These are phyloP conservation scores for Diddensiella transvaalensis DNA, from an alignment of 805 yeast genomes.

Conservation along the genomic window DNA sequence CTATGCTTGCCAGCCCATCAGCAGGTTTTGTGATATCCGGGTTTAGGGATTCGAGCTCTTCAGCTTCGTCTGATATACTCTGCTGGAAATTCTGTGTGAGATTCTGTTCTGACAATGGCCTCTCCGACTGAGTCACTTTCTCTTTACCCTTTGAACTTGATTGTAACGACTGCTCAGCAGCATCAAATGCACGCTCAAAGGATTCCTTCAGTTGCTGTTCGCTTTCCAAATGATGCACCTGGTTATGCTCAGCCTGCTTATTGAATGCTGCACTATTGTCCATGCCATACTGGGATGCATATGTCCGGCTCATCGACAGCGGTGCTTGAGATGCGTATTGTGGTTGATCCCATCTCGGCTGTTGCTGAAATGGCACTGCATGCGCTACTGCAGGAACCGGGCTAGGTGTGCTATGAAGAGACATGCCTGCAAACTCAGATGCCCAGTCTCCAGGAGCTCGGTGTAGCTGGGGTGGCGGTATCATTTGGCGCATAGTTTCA, in stretches of 20 bases:
- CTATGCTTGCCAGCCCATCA: slow-evolving; percentile 24
- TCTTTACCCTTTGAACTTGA: slow-evolving; percentile 3
- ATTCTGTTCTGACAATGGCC: background rate
- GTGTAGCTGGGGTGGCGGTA: background rate
- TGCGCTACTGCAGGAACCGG: background rate
- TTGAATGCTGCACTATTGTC: background rate
- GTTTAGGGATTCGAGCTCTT: background rate
- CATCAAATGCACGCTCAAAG: slow-evolving; percentile 21
- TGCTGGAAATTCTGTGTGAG: background rate
- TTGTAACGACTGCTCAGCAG: slow-evolving; percentile 22
- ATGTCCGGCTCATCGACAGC: background rate
- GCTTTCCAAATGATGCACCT: slow-evolving; percentile 20
- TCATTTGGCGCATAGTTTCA: background rate
- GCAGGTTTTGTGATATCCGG: background rate
- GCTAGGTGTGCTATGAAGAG: slow-evolving; percentile 4
- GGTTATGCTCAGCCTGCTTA: slow-evolving; percentile 8
- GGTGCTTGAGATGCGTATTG: background rate
- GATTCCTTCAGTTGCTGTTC: slow-evolving; percentile 10
- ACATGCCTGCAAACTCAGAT: slow-evolving; percentile 16
- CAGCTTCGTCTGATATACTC: background rate
- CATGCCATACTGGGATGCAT: background rate
- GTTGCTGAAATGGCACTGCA: background rate
- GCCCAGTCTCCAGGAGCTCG: slow-evolving; percentile 11
- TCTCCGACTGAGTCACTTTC: background rate
- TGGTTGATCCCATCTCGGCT: too few species aligned